A percentile compares a stretch with the other conserved stretches of the same genome.
phyloP scores from a whole-genome alignment of 169 alveolate genomes.

The Babesia ovata region DNA sequence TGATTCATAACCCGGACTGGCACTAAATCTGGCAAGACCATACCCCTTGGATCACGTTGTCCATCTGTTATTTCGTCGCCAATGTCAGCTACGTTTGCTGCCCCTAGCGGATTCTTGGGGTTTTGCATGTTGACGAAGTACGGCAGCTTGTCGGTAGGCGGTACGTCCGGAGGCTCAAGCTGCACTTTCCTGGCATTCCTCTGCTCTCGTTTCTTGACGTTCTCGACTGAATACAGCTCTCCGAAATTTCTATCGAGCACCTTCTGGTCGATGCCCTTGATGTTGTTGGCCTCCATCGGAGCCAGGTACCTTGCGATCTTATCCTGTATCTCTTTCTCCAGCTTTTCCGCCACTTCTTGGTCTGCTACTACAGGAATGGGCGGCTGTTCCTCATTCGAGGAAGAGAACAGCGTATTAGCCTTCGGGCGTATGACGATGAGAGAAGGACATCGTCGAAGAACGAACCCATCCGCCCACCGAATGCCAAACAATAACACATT shows the following conservation, averaged over 20 bases:
- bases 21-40: too few relatives aligned
- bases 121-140: constrained; percentile 56
- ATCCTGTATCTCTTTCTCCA: constrained; percentile 33
- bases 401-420: background rate
- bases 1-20: background rate
- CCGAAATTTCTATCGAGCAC: constrained; percentile 52
- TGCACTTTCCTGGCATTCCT: background rate
- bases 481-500: background rate
- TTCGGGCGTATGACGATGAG: background rate
- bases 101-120: constrained; percentile 26
- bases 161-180: constrained; percentile 27
- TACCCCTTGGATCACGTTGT: too few relatives aligned
- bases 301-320: constrained; percentile 31
- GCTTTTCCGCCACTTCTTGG: constrained; percentile 31
- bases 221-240: constrained; percentile 45
- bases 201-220: constrained; percentile 22
- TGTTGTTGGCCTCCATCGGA: constrained; percentile 46
- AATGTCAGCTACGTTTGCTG: background rate
- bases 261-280: constrained; percentile 26
- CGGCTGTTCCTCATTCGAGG: background rate
- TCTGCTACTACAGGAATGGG: background rate
- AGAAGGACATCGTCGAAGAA: background rate
- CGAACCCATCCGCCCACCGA: constrained; percentile 9
- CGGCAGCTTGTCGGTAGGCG: constrained; percentile 51
- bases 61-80: background rate